These are phyloP conservation scores for Yarrowia bubula DNA, from an alignment of 805 yeast species.

Conservation along the genomic window DNA sequence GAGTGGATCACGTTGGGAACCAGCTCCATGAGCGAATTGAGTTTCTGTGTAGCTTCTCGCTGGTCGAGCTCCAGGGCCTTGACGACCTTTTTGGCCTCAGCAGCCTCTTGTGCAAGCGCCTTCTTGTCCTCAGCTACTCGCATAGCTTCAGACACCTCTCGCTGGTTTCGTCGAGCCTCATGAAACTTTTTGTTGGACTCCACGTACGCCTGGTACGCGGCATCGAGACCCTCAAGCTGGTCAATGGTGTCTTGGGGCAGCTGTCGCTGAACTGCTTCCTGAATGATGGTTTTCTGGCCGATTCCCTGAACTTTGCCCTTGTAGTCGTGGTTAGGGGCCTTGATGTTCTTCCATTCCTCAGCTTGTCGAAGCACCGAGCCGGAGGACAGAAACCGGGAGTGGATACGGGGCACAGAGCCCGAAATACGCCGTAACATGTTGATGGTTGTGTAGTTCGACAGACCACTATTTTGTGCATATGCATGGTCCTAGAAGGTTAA, in stretches of 20 bases:
- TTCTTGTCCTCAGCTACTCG: constrained; percentile 1
- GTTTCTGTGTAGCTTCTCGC: not conserved
- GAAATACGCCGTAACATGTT: constrained; percentile 5
- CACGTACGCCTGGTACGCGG: not conserved
- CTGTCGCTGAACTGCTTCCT: constrained; percentile 9
- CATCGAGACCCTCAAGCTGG: not conserved
- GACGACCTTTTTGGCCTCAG: not conserved
- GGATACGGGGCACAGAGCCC: not conserved
- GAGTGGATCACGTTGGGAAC: constrained; percentile 19
- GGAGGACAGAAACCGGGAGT: not conserved
- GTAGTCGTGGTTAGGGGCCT: constrained; percentile 24
- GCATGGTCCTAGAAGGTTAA: not conserved
- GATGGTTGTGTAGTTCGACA: not conserved
- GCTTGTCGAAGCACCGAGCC: not conserved
- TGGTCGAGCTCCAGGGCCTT: not conserved
- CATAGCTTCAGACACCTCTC: constrained; percentile 1
- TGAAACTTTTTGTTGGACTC: not conserved
- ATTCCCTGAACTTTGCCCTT: not conserved
- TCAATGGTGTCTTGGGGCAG: constrained; percentile 2
- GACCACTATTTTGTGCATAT: not conserved
- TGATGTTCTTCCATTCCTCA: not conserved
- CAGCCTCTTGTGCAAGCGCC: constrained; percentile 8
- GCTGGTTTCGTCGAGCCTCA: not conserved
- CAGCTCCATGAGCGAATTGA: constrained; percentile 17
- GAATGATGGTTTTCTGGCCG: not conserved